Base-by-base conservation (phyloP, 768 basidiomycete species). In the Termitomyces sp. region DNA sequence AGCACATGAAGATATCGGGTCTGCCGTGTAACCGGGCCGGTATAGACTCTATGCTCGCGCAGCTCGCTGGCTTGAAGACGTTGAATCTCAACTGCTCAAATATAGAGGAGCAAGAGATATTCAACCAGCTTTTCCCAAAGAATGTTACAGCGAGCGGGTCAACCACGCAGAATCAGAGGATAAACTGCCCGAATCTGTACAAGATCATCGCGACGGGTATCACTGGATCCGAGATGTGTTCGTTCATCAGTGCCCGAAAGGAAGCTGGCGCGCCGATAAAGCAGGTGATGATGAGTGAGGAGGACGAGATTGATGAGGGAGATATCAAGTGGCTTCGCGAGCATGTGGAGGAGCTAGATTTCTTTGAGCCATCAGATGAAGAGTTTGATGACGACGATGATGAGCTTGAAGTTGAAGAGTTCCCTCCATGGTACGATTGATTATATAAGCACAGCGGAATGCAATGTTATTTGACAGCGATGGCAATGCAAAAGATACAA, bases 311-410 rank as follows among this genome's bases (percentile, higher is more conserved):
- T n/a, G 63, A 68, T 0, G 53, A 64, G 1, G 71, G 72, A 26
- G 80, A 84, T 13, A 74, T 76, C 61, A 67, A 66, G 43, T 89
- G 86, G 87, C 65, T 89, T 41, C 73, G 68, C 53, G 68, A 69
- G 5, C 74, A 87, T 63, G 52, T 85, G 53, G 78, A 82, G 58
- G 71, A 71, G 35, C 75, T 88, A 16, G 80, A 81, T 12, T 79
- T 75, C 61, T 88, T 85, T 60, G 84, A 83, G 58, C 77, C 82
- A 36, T 85, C 84, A 33, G 85, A 82, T 52, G 79, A 79, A 36
- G 74, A 74, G 20, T 73, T 70, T 41, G 66, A 69, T 13, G 68
- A 70, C 0, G 67, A 68, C 2, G 61, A 63, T n/a, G 66, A 43
- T 4, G 41, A 18, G 12, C 1, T 38, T 14, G 36, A 23, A 23